Evolutionary conservation across 2,329 filamentous ascomycete genomes (phyloP).

Genomic region (Nigrospora osmanthi): DNA sequence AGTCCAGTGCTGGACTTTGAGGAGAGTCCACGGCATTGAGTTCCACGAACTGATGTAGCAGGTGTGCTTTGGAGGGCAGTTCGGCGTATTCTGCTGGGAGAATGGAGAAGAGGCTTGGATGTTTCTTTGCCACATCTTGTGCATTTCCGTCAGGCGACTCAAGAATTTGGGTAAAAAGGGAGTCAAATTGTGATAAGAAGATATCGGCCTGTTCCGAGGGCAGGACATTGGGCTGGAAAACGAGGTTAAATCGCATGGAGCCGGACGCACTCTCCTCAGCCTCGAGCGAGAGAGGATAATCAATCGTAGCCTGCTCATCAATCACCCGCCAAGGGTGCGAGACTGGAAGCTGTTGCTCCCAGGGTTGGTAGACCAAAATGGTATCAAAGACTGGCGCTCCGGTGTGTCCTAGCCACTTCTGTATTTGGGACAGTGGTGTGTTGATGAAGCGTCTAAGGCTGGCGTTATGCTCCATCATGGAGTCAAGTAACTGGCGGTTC

Average conservation of each 20-base stretch:
- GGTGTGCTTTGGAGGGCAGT: constrained; percentile 47
- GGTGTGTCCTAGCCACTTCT: constrained; percentile 60
- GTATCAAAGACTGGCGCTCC: constrained; percentile 72
- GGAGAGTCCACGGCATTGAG: constrained; percentile 47
- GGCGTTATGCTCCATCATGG: constrained; percentile 59
- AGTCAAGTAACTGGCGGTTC: constrained; percentile 48
- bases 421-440: constrained; percentile 62
- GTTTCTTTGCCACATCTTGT: constrained; percentile 24
- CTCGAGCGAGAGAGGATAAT: constrained; percentile 78
- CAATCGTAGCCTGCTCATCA: constrained; percentile 60
- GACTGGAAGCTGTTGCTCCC: constrained; percentile 13
- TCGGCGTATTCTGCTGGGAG: constrained; percentile 49
- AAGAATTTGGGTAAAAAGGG: constrained; percentile 52
- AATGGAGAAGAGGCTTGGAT: constrained; percentile 50
- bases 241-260: constrained; percentile 54
- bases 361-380: constrained; percentile 74
- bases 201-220: constrained; percentile 60
- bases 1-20: constrained; percentile 63
- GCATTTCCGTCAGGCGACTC: constrained; percentile 33
- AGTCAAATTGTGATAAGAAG: constrained; percentile 66
- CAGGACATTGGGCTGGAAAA: constrained; percentile 55
- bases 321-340: constrained; percentile 47
- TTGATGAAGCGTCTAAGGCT: constrained; percentile 63
- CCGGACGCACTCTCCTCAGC: constrained; percentile 48
- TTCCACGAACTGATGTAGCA: constrained; percentile 78